phyloP scores from a whole-genome alignment of 2,329 filamentous ascomycete species.

The Sporothrix pseudoabietina region DNA sequence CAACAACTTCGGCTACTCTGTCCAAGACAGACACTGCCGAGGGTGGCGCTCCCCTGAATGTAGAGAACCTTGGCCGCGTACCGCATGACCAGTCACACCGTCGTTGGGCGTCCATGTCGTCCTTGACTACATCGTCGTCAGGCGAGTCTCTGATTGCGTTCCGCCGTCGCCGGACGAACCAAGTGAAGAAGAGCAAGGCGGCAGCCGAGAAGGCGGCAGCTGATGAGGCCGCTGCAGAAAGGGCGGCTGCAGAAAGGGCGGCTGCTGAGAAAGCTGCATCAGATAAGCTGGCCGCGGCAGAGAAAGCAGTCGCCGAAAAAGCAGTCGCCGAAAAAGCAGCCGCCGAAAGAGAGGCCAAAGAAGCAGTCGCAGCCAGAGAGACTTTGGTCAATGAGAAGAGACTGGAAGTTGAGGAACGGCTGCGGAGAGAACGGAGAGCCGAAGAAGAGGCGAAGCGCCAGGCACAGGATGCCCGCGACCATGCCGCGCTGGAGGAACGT shows the following conservation, averaged over 20 bases:
- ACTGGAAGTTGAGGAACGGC: neutral
- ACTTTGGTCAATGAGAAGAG: neutral
- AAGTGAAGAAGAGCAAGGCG: neutral
- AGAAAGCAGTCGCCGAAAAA: neutral
- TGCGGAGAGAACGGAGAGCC: neutral
- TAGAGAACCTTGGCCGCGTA: neutral
- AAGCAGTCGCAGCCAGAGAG: neutral
- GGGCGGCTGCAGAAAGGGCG: neutral
- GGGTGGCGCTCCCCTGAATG: neutral
- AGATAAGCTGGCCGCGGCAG: neutral
- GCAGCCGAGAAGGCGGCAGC: neutral
- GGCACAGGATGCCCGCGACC: neutral
- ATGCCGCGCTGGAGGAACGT: neutral
- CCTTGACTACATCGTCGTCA: conserved; percentile 23
- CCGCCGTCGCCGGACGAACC: neutral
- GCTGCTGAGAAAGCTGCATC: neutral
- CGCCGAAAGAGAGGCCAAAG: neutral
- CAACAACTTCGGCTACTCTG: neutral
- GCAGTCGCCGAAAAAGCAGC: neutral
- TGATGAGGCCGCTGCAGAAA: neutral
- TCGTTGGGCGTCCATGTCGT: conserved; percentile 23
- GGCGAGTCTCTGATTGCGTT: neutral
- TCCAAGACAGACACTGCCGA: neutral
- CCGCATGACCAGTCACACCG: neutral
- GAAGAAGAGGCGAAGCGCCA: neutral